phyloP scores from a whole-genome alignment of 2,329 filamentous ascomycete species.

The Sporothrix variecibatus region DNA sequence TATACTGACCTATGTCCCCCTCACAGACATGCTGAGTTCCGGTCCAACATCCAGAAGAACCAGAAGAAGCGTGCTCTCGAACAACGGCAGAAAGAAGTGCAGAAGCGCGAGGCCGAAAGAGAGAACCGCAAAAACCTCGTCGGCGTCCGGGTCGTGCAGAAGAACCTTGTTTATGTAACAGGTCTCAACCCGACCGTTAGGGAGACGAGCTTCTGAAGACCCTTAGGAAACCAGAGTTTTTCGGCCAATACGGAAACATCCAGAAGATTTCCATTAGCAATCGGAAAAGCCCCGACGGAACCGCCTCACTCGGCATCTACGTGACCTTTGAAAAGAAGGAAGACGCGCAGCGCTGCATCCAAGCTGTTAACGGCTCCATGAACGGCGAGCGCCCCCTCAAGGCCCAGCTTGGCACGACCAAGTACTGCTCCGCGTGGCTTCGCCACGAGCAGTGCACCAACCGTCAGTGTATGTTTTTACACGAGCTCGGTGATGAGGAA shows the following conservation, averaged over 20 bases:
- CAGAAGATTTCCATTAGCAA: constrained; percentile 99
- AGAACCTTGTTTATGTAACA: constrained; percentile 97
- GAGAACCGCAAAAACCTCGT: constrained; percentile 95
- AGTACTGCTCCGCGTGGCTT: constrained; percentile 97
- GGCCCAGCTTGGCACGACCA: constrained; percentile 84
- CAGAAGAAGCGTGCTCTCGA: constrained; percentile 87
- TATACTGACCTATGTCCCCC: background rate
- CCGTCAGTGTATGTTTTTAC: constrained; percentile 95
- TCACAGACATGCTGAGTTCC: constrained; percentile 69
- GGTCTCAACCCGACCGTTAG: constrained; percentile 88
- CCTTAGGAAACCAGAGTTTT: constrained; percentile 86
- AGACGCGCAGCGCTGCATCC: constrained; percentile 87
- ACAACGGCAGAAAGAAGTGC: constrained; percentile 87
- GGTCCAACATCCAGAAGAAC: constrained; percentile 79
- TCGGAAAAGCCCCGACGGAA: constrained; percentile 73
- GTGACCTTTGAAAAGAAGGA: constrained; percentile 95
- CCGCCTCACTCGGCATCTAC: constrained; percentile 92
- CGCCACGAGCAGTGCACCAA: constrained; percentile 94
- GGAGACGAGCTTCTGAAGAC: constrained; percentile 90
- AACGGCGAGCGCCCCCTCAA: constrained; percentile 86
- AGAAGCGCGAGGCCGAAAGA: constrained; percentile 94
- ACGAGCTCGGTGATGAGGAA: constrained; percentile 97
- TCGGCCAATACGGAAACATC: constrained; percentile 97
- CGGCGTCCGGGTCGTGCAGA: constrained; percentile 93
- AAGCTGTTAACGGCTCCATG: constrained; percentile 85